A percentile compares a stretch with the other conserved stretches of the same genome.
phyloP scores from a whole-genome alignment of 441 rosid genomes.

The Arabidopsis lyrata region DNA sequence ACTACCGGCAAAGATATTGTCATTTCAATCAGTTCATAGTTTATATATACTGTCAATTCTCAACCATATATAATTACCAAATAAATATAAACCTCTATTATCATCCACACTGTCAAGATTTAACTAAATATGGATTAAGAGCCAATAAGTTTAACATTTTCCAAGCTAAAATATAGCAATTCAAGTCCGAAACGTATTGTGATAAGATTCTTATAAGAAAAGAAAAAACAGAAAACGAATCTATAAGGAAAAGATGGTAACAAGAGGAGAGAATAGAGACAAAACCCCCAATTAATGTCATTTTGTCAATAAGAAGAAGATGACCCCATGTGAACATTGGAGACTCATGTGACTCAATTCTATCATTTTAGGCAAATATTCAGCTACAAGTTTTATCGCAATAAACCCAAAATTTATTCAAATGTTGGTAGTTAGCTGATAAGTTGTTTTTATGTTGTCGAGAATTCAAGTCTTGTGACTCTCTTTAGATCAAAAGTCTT shows the following conservation, averaged over 20 bases:
- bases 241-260: conserved; percentile 30
- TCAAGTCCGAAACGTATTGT: conserved; percentile 1
- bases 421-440: conserved; percentile 9
- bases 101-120: not conserved
- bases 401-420: conserved; percentile 20
- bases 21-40: conserved; percentile 21
- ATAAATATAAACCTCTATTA: not conserved
- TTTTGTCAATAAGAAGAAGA: conserved; percentile 46
- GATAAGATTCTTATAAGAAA: conserved; percentile 18
- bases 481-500: conserved; percentile 1
- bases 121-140: conserved; percentile 7
- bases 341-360: conserved; percentile 44
- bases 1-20: conserved; percentile 29
- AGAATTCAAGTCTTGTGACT: not conserved
- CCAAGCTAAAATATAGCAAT: conserved; percentile 1
- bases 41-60: not conserved
- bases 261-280: conserved; percentile 42
- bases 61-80: not conserved
- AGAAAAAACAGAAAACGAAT: conserved; percentile 30
- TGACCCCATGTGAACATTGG: conserved; percentile 48
- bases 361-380: conserved; percentile 35
- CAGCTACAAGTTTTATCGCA: conserved; percentile 25
- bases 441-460: conserved; percentile 2
- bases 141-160: conserved; percentile 15
- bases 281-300: conserved; percentile 43